phyloP scores from a whole-genome alignment of 352 stramenopile species.

The Phytophthora boehmeriae region DNA sequence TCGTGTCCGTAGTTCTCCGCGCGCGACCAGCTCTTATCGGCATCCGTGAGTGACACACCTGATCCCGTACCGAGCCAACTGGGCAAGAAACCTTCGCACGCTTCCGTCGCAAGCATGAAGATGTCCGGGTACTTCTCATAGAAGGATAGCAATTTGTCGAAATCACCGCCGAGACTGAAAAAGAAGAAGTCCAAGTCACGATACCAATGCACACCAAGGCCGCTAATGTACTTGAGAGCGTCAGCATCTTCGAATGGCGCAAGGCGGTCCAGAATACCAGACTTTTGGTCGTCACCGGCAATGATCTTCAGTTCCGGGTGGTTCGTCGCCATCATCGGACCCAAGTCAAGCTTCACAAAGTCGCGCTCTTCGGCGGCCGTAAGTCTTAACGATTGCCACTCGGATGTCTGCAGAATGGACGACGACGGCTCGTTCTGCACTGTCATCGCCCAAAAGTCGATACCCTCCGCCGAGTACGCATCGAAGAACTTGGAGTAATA shows the following conservation, averaged over 20 bases:
- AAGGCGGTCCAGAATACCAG: slow-evolving; percentile 42
- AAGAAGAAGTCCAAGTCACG: slow-evolving; percentile 44
- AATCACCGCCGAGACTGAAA: slow-evolving; percentile 29
- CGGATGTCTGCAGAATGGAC: slow-evolving; percentile 28
- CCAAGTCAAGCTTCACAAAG: slow-evolving; percentile 78
- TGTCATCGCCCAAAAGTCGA: slow-evolving; percentile 74
- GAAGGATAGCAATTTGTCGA: slow-evolving; percentile 41
- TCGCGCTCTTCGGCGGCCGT: slow-evolving; percentile 37
- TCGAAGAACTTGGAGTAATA: slow-evolving; percentile 87
- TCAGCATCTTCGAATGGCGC: slow-evolving; percentile 42
- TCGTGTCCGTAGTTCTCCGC: slow-evolving; percentile 84
- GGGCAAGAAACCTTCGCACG: slow-evolving; percentile 57
- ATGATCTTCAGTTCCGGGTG: slow-evolving; percentile 83
- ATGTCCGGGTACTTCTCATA: slow-evolving; percentile 48
- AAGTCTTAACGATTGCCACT: slow-evolving; percentile 60
- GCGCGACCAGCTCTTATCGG: slow-evolving; percentile 55
- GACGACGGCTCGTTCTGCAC: slow-evolving; percentile 79
- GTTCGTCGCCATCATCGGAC: slow-evolving; percentile 57
- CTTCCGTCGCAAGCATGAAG: slow-evolving; percentile 75
- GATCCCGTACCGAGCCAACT: slow-evolving; percentile 35
- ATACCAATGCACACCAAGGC: slow-evolving; percentile 89
- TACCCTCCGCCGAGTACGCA: slow-evolving; percentile 63
- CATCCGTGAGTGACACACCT: slow-evolving; percentile 36
- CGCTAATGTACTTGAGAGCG: slow-evolving; percentile 63
- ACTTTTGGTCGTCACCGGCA: slow-evolving; percentile 81